A percentile compares a stretch with the other conserved stretches of the same genome.
These are phyloP conservation scores for Monotropa hypopitys DNA, from an alignment of 179 eudicot species.

Conservation along the genomic window DNA sequence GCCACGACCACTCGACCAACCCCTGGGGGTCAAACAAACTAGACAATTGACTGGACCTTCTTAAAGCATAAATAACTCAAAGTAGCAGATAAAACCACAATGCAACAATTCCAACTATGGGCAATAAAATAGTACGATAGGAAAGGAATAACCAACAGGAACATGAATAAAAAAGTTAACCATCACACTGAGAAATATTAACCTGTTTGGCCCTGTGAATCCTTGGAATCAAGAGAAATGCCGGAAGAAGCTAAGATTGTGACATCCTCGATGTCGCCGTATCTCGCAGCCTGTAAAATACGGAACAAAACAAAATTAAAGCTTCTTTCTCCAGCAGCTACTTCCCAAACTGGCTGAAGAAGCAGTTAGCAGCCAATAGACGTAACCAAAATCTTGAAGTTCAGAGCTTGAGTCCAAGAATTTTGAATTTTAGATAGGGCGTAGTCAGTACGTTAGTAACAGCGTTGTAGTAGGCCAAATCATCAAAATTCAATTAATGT, in stretches of 20 bases:
- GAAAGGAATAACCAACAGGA: background rate
- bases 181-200: background rate
- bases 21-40: too few species aligned
- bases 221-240: conserved; percentile 50
- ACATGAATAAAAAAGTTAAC: background rate
- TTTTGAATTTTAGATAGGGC: background rate
- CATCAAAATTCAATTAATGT: background rate
- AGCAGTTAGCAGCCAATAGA: conserved; percentile 3
- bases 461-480: background rate
- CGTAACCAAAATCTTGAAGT: background rate
- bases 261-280: conserved; percentile 69
- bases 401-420: background rate
- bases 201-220: conserved; percentile 81
- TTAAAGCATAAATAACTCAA: background rate
- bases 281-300: conserved; percentile 66
- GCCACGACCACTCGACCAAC: too few species aligned
- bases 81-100: background rate
- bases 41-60: background rate
- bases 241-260: conserved; percentile 48
- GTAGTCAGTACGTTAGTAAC: background rate
- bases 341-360: background rate
- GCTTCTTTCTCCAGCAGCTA: background rate
- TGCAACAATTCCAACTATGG: background rate
- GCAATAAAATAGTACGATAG: background rate
- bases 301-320: background rate